These are phyloP conservation scores for Suillus tomentosus DNA, from an alignment of 768 basidiomycete genomes.

Conservation along the genomic window DNA sequence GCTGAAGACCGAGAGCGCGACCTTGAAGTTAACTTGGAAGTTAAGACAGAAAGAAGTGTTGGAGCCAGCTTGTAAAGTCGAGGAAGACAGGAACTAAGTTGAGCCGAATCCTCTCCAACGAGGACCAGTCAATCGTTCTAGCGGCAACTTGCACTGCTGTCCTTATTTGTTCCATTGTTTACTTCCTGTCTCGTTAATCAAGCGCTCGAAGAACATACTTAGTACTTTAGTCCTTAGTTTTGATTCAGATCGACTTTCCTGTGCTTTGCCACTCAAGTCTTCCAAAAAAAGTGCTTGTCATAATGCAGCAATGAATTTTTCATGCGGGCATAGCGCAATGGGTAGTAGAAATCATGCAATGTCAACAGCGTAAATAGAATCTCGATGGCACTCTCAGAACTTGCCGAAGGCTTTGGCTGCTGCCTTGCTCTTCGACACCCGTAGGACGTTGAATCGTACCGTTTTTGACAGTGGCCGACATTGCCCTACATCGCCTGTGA, in stretches of 20 bases:
- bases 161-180: conserved; percentile 39
- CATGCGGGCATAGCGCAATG: conserved; percentile 30
- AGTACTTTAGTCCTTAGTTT: too few species aligned
- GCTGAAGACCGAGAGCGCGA: conserved; percentile 73
- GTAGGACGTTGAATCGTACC: conserved; percentile 98
- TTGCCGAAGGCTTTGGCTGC: conserved; percentile 90
- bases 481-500: conserved; percentile 62
- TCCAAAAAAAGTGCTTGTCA: background rate
- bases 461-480: conserved; percentile 99
- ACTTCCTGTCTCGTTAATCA: conserved; percentile 8
- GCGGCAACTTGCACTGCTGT: conserved; percentile 22
- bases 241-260: background rate
- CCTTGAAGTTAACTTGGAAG: conserved; percentile 65
- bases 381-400: conserved; percentile 57
- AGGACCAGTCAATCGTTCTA: conserved; percentile 26
- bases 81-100: conserved; percentile 8
- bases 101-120: conserved; percentile 25
- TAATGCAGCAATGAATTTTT: conserved; percentile 24
- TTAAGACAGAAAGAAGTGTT: conserved; percentile 74
- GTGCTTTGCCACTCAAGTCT: background rate
- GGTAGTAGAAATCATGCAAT: conserved; percentile 24
- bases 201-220: background rate
- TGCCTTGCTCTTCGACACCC: conserved; percentile 93
- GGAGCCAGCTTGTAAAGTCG: conserved; percentile 71
- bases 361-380: conserved; percentile 23